Evolutionary conservation across 768 basidiomycete species (phyloP).

Genomic region (Auricularia sp.): DNA sequence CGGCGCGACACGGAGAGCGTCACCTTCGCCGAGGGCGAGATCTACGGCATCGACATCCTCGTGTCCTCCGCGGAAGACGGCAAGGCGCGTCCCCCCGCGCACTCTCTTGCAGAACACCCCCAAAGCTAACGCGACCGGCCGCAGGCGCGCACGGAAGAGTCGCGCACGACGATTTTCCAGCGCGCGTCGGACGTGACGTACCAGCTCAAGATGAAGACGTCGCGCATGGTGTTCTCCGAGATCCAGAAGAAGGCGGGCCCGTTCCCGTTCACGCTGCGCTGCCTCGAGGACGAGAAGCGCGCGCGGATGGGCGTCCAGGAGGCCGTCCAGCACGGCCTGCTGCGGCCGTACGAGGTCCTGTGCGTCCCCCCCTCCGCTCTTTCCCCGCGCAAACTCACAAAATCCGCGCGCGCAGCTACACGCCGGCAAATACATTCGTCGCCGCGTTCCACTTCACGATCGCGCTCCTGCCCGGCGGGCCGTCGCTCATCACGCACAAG

Average conservation of each 20-base stretch:
- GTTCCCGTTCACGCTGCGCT: constrained; percentile 95
- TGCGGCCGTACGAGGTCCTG: constrained; percentile 94
- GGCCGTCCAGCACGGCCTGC: constrained; percentile 86
- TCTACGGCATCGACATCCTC: constrained; percentile 90
- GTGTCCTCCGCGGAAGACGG: constrained; percentile 83
- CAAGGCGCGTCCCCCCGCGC: constrained; percentile 48
- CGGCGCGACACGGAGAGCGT: constrained; percentile 76
- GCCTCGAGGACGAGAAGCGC: constrained; percentile 90
- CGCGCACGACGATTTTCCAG: constrained; percentile 88
- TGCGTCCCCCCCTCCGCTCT: constrained; percentile 26
- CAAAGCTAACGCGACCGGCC: background rate
- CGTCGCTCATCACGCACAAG: constrained; percentile 74
- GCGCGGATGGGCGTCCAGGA: constrained; percentile 92
- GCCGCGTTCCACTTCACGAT: constrained; percentile 98
- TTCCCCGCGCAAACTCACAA: no score
- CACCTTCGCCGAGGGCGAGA: constrained; percentile 86
- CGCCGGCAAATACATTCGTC: constrained; percentile 72
- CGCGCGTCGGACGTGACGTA: constrained; percentile 79
- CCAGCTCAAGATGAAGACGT: constrained; percentile 96
- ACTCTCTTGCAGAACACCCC: background rate
- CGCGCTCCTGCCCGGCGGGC: constrained; percentile 83
- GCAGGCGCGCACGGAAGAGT: constrained; percentile 82
- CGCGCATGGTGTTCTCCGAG: constrained; percentile 91
- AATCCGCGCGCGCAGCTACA: constrained; percentile 40
- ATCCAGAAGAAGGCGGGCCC: constrained; percentile 96